Conservation (phyloP, 2,329 filamentous ascomycete species). For the Penicillium sp. region DNA sequence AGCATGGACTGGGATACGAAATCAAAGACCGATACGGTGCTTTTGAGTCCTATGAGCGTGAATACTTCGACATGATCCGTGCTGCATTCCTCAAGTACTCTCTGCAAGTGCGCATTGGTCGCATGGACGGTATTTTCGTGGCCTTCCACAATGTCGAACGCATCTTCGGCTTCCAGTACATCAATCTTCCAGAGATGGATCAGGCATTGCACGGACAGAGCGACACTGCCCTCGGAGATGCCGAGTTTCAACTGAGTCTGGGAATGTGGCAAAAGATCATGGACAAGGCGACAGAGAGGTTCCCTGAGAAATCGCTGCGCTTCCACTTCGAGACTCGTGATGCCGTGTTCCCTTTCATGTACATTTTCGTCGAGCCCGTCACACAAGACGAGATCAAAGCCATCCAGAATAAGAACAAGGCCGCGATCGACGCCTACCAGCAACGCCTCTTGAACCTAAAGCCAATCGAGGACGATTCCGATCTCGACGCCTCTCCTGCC, state of each 20-base stretch:
- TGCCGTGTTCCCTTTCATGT: conserved; percentile 62
- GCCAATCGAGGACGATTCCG: conserved; percentile 15
- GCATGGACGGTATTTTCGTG: conserved; percentile 98
- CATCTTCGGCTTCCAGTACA: conserved; percentile 97
- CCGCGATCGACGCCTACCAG: conserved; percentile 65
- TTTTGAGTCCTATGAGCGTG: conserved; percentile 89
- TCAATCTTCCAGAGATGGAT: conserved; percentile 83
- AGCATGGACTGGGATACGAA: conserved; percentile 78
- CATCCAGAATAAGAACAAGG: conserved; percentile 66
- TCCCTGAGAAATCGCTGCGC: conserved; percentile 68
- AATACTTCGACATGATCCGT: conserved; percentile 95
- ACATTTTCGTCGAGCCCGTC: conserved; percentile 85
- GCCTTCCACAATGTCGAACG: conserved; percentile 92
- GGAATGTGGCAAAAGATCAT: conserved; percentile 72
- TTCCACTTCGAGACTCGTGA: conserved; percentile 75
- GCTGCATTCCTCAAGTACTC: conserved; percentile 95
- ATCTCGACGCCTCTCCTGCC: conserved; percentile 7
- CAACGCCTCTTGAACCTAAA: conserved; percentile 39
- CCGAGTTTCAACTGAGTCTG: conserved; percentile 80
- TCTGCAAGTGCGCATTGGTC: conserved; percentile 89
- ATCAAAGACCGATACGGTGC: conserved; percentile 69
- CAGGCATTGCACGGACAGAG: conserved; percentile 73
- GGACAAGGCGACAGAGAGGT: conserved; percentile 67
- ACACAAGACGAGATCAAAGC: conserved; percentile 62
- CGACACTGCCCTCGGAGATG: conserved; percentile 64